Evolutionary conservation across 805 yeast species (phyloP).

Genomic region (Wickerhamomyces sydowiorum): DNA sequence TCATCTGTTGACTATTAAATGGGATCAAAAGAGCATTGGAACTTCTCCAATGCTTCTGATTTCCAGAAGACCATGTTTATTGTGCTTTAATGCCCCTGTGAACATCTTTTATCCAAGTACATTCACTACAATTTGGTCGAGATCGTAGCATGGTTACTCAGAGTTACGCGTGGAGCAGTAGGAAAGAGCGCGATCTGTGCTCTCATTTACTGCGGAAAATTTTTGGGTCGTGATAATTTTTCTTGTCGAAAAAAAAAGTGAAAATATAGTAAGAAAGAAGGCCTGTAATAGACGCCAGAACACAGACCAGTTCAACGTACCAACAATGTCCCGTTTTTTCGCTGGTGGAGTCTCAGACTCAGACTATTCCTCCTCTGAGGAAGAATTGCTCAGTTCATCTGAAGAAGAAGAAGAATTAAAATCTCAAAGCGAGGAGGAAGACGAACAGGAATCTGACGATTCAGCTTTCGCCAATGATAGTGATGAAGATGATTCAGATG

Average conservation of each 20-base stretch:
- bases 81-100: no score
- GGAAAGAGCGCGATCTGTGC: not conserved
- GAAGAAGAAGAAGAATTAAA: conserved; percentile 32
- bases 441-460: conserved; percentile 24
- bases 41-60: no score
- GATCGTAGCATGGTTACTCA: not conserved
- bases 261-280: conserved; percentile 3
- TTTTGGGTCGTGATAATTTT: conserved; percentile 2
- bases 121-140: no score
- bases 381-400: conserved; percentile 35
- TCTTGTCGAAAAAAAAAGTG: conserved; percentile 14
- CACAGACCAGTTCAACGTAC: not conserved
- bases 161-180: conserved; percentile 5
- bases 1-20: not conserved
- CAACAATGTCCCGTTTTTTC: conserved; percentile 87
- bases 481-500: conserved; percentile 37
- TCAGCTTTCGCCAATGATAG: conserved; percentile 32
- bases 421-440: conserved; percentile 24
- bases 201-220: not conserved
- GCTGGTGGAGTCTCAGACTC: conserved; percentile 41
- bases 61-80: not conserved
- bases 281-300: not conserved
- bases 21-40: no score
- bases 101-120: no score
- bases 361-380: conserved; percentile 38